These are phyloP conservation scores for Micromonas commoda DNA, from an alignment of 139 green algal genomes.

Conservation along the genomic window DNA sequence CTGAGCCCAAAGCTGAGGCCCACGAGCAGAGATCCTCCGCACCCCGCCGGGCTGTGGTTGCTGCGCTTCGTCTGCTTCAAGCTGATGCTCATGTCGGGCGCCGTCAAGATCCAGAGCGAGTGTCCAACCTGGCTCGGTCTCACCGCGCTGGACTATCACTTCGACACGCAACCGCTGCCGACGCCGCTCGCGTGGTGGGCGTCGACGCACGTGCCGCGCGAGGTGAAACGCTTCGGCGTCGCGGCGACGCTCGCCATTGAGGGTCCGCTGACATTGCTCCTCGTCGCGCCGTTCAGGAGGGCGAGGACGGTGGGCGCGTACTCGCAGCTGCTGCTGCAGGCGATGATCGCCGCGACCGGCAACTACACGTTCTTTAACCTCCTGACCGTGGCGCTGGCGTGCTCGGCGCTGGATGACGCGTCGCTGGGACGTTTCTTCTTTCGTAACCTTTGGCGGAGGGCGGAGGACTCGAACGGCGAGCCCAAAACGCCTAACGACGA, in stretches of 20 bases:
- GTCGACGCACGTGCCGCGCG: not conserved
- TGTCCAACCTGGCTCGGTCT: slow-evolving; percentile 32
- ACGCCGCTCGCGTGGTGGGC: slow-evolving; percentile 29
- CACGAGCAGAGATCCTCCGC: not conserved
- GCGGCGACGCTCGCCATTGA: slow-evolving; percentile 29
- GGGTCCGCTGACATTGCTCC: slow-evolving; percentile 26
- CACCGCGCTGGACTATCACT: slow-evolving; percentile 40
- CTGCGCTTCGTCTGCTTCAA: slow-evolving; percentile 36
- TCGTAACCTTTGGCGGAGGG: too few species aligned
- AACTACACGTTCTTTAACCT: slow-evolving; percentile 46
- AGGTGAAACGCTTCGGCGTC: slow-evolving; percentile 22
- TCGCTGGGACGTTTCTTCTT: too few species aligned
- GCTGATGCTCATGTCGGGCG: slow-evolving; percentile 39
- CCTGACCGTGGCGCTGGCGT: slow-evolving; percentile 29
- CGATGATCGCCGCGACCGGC: slow-evolving; percentile 29
- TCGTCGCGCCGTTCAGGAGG: slow-evolving; percentile 22
- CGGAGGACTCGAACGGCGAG: too few species aligned
- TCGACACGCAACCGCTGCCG: slow-evolving; percentile 38
- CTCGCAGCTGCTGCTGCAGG: slow-evolving; percentile 27
- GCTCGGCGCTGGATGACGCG: slow-evolving; percentile 1
- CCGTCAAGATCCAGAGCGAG: slow-evolving; percentile 31
- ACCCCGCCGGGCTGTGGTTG: not conserved
- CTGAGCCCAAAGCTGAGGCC: not conserved
- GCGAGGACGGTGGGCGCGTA: slow-evolving; percentile 7
- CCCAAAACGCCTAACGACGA: too few species aligned